Evolutionary conservation across 768 basidiomycete species (phyloP).

Genomic region (Termitomyces sp.): DNA sequence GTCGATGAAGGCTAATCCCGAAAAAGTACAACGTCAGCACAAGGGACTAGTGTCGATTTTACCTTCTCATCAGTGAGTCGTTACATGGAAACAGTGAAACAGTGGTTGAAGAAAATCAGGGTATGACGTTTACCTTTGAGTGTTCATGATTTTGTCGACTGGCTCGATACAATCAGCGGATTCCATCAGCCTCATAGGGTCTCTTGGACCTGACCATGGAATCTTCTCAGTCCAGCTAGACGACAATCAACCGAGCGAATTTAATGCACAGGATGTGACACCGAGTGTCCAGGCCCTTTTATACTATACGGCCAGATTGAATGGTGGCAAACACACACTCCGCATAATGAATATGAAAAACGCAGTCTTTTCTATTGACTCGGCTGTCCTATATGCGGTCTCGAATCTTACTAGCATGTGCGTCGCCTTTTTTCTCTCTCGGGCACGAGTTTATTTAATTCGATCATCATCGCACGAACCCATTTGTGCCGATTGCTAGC

Average conservation of each 20-base stretch:
- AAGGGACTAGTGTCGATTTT: neutral
- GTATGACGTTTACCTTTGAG: neutral
- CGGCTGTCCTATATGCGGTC: neutral
- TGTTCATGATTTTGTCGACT: neutral
- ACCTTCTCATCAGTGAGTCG: slow-evolving; percentile 1
- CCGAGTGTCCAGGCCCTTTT: neutral
- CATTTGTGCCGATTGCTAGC: neutral
- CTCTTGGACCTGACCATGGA: slow-evolving; percentile 4
- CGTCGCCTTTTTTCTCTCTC: neutral
- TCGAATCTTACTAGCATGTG: neutral
- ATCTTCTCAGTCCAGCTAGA: slow-evolving; percentile 5
- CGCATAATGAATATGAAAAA: neutral
- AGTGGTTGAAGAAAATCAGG: neutral
- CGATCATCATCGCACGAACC: neutral
- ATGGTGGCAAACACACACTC: slow-evolving; percentile 1
- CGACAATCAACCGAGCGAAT: neutral
- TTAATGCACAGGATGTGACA: neutral
- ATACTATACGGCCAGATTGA: neutral
- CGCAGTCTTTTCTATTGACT: neutral
- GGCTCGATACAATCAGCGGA: neutral
- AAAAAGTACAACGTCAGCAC: neutral
- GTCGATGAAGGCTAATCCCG: neutral
- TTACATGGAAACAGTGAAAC: neutral
- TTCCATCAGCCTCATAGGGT: neutral
- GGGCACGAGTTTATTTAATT: neutral